Evolutionary conservation across 2,329 filamentous ascomycete species (phyloP).

Genomic region (Clathrospora elynae): DNA sequence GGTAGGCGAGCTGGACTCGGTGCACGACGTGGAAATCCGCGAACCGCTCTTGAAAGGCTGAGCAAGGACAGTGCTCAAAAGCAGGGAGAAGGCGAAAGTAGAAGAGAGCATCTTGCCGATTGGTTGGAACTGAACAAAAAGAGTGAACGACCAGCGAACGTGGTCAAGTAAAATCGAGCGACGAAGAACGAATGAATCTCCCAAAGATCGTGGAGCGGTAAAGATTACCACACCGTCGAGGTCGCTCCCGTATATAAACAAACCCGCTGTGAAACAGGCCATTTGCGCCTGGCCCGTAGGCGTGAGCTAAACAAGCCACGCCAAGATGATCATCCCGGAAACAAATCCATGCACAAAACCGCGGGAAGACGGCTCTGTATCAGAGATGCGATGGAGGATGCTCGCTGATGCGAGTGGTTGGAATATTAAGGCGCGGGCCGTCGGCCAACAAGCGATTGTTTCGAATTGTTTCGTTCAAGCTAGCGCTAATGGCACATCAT

Average conservation of each 20-base stretch:
- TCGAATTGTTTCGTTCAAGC: slow-evolving; percentile 33
- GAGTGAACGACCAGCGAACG: slow-evolving; percentile 44
- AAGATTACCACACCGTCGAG: slow-evolving; percentile 11
- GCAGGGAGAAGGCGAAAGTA: slow-evolving; percentile 40
- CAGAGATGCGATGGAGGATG: slow-evolving; percentile 2
- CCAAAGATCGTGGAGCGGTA: slow-evolving; percentile 31
- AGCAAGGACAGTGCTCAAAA: slow-evolving; percentile 42
- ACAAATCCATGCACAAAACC: slow-evolving; percentile 22
- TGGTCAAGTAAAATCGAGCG: slow-evolving; percentile 27
- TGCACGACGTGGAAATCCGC: slow-evolving; percentile 50
- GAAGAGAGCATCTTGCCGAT: slow-evolving; percentile 40
- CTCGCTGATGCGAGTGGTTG: slow-evolving; percentile 27
- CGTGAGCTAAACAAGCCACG: slow-evolving; percentile 19
- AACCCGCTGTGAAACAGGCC: slow-evolving; percentile 26
- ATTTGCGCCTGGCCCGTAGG: slow-evolving; percentile 23
- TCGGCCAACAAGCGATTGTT: slow-evolving; percentile 30
- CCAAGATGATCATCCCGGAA: slow-evolving; percentile 23
- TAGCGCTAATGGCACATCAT: slow-evolving; percentile 26
- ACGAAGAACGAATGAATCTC: slow-evolving; percentile 27
- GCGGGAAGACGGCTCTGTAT: slow-evolving; percentile 22
- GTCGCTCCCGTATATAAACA: slow-evolving; percentile 27
- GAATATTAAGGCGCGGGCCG: slow-evolving; percentile 18
- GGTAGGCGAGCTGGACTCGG: slow-evolving; percentile 55
- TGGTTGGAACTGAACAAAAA: slow-evolving; percentile 30
- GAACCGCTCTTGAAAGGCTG: slow-evolving; percentile 51